Evolutionary conservation across 495 filamentous ascomycete species (phyloP).

Genomic region (Penicillium mononematosum): DNA sequence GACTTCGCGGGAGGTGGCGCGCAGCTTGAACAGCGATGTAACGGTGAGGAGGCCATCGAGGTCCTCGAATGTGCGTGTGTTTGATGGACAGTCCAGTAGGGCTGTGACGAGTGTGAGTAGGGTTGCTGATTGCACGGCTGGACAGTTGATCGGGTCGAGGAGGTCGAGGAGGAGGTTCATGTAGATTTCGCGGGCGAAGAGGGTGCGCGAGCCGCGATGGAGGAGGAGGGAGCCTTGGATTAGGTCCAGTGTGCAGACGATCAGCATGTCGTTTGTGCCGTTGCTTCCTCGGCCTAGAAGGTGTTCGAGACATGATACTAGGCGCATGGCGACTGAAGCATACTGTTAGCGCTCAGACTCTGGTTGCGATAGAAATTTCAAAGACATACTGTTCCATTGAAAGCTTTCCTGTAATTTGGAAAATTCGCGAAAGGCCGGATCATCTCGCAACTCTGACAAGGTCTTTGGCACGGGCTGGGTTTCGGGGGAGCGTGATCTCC

Average conservation of each 20-base stretch:
- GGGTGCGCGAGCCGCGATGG: conserved; percentile 83
- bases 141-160: conserved; percentile 87
- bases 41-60: conserved; percentile 92
- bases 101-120: conserved; percentile 87
- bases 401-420: conserved; percentile 96
- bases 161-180: conserved; percentile 98
- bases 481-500: conserved; percentile 36
- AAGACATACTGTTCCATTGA: conserved; percentile 80
- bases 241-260: conserved; percentile 82
- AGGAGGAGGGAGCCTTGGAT: conserved; percentile 89
- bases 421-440: conserved; percentile 93
- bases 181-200: conserved; percentile 87
- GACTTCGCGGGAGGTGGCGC: conserved; percentile 78
- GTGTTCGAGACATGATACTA: conserved; percentile 84
- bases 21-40: conserved; percentile 88
- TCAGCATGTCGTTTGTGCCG: conserved; percentile 83
- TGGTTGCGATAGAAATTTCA: conserved; percentile 9
- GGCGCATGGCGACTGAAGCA: conserved; percentile 68
- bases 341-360: neutral
- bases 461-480: conserved; percentile 57
- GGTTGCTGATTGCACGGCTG: conserved; percentile 84
- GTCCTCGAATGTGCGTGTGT: conserved; percentile 86
- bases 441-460: conserved; percentile 67
- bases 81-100: conserved; percentile 75
- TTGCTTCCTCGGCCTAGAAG: conserved; percentile 76